Base-by-base conservation (phyloP, 176 grass and related monocot species). In the Thinopyrum elongatum region DNA sequence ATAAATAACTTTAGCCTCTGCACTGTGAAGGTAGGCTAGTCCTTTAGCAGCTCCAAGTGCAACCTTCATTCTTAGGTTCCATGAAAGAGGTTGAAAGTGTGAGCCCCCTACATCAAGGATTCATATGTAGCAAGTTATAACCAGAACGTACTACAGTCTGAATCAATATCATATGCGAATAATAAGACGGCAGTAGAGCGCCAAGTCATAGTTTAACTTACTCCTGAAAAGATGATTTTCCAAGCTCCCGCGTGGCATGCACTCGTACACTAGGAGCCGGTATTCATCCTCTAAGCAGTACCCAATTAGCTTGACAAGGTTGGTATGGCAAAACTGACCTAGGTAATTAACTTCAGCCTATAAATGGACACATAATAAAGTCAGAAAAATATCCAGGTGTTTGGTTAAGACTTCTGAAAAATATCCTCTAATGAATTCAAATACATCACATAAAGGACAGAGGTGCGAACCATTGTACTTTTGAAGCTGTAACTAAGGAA, bases 141-240 rank as follows among this genome's bases (percentile, higher is more conserved):
- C 49, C 68, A 41, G 36, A 31, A 42, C 31, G 73, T 33, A 64
- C 27, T 12, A 22, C 11, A 62, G 33, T 5, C 10, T 22, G 6
- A 7, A 62, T 27, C 7, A 16, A 58, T 82, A 84, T 76, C 29
- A 44, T 35, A 61, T 60, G 44, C 22, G 61, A 71, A 38, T 30
- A 58, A 62, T 12, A 27, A 33, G 30, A 79, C 68, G 44, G 3
- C 44, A 69, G 68, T 49, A 80, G 51, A 66, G 57, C 28, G 55
- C 36, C 38, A 51, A 64, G n/a, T 76, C 30, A 61, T 26, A 58
- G 49, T 34, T 79, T 19, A 87, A 84, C 91, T 90, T 92, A 98
- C 95, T 95, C 88, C 91, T 93, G 80, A 98, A 98, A 12, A 95
- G 89, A 90, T 98, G 95, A 76, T 98, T 98, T 80, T 98, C 95